These are phyloP conservation scores for Scalesia atractyloides DNA, from an alignment of 129 eudicot species.

Conservation along the genomic window DNA sequence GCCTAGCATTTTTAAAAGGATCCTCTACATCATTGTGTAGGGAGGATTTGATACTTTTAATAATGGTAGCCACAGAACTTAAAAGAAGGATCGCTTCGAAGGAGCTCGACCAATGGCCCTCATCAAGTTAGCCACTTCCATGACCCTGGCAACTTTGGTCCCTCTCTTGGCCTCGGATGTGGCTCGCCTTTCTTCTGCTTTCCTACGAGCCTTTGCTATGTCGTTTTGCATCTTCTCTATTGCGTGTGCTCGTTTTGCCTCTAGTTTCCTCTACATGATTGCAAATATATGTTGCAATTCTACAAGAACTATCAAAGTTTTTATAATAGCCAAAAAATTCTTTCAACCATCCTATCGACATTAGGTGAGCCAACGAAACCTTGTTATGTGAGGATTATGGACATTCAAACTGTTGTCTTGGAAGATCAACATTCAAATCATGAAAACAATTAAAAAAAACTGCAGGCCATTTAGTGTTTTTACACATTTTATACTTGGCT, in stretches of 20 bases:
- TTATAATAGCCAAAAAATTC: not conserved
- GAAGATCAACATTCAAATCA: not conserved
- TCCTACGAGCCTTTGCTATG: conserved; percentile 80
- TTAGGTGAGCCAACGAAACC: not conserved
- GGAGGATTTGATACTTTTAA: not conserved
- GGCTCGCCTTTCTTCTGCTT: conserved; percentile 90
- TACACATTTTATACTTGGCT: not conserved
- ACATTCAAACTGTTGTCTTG: not conserved
- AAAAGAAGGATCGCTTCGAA: conserved; percentile 68
- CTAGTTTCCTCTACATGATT: conserved; percentile 67
- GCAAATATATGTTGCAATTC: not conserved
- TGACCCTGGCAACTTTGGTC: conserved; percentile 71
- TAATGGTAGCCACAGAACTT: not conserved
- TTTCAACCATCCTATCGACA: not conserved
- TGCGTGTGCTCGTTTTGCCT: conserved; percentile 90
- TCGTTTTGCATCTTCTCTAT: conserved; percentile 88
- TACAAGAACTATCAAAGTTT: not conserved
- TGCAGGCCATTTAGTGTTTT: not conserved
- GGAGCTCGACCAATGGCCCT: conserved; percentile 85
- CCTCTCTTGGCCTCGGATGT: conserved; percentile 89
- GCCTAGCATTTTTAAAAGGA: too few species aligned
- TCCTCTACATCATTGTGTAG: not conserved
- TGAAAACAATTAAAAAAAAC: not conserved
- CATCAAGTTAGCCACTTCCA: conserved; percentile 89
- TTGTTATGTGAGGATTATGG: not conserved